Evolutionary conservation across 2,329 filamentous ascomycete genomes (phyloP).

Genomic region (Xylariales sp.): DNA sequence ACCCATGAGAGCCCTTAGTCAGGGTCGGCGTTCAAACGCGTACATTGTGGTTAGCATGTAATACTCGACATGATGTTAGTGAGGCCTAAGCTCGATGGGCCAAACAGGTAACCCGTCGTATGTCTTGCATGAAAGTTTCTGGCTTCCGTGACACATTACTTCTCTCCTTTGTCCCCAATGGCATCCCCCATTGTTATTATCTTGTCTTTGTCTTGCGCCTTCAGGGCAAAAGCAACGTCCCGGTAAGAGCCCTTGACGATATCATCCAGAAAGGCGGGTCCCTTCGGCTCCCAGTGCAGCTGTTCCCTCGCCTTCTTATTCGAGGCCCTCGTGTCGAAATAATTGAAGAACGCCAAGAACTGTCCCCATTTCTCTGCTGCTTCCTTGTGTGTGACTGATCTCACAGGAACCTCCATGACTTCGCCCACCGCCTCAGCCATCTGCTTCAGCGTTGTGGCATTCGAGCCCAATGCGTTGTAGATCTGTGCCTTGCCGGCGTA

Average conservation of each 20-base stretch:
- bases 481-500: slow-evolving; percentile 27
- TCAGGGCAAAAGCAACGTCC: slow-evolving; percentile 7
- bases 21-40: background rate
- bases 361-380: slow-evolving; percentile 19
- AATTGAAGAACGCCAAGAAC: slow-evolving; percentile 30
- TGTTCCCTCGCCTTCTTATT: slow-evolving; percentile 31
- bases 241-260: slow-evolving; percentile 23
- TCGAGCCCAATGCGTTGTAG: slow-evolving; percentile 30
- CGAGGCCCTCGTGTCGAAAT: slow-evolving; percentile 27
- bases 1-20: background rate
- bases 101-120: no score
- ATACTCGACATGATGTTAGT: no score
- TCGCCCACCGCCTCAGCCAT: slow-evolving; percentile 21
- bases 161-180: no score
- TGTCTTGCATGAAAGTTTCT: no score
- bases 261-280: slow-evolving; percentile 31
- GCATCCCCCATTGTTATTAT: no score
- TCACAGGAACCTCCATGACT: slow-evolving; percentile 18
- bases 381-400: slow-evolving; percentile 21
- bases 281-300: slow-evolving; percentile 33
- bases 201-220: no score
- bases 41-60: background rate
- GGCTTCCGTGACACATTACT: no score
- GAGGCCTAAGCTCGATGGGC: no score
- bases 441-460: slow-evolving; percentile 26